Percentiles rank a stretch among this genome's conserved stretches.
Conservation (phyloP, 225 moss, liverwort and hornwort genomes). For the Straminergon stramineum region DNA sequence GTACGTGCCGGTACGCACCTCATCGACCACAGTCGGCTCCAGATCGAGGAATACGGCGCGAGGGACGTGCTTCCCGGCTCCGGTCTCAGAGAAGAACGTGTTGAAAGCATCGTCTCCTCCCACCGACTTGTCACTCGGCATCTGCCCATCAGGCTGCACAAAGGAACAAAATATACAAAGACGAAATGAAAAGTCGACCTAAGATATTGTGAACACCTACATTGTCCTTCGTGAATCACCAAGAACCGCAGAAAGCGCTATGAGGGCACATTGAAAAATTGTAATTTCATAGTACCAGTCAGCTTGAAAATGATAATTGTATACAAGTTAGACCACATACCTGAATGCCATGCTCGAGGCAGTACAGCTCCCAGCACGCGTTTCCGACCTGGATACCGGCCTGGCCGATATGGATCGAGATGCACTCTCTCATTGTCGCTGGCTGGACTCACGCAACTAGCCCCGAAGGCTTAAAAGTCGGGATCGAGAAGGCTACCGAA, state of each 20-base stretch:
- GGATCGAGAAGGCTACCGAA: not conserved
- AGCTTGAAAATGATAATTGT: not conserved
- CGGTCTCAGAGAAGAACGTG: constrained; percentile 41
- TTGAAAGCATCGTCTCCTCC: constrained; percentile 53
- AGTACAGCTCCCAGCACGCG: constrained; percentile 49
- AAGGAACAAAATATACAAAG: no score
- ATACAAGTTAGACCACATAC: not conserved
- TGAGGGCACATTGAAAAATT: no score
- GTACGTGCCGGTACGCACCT: constrained; percentile 44
- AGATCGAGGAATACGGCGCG: constrained; percentile 45
- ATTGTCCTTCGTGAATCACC: not conserved
- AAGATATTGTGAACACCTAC: not conserved
- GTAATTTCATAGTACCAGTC: accelerated
- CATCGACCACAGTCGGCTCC: constrained; percentile 49
- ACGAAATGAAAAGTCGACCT: not conserved
- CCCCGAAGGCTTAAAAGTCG: not conserved
- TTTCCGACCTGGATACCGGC: constrained; percentile 56
- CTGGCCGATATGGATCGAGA: constrained; percentile 50
- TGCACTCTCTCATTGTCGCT: constrained; percentile 55
- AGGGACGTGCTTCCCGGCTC: constrained; percentile 41
- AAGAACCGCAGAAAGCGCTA: no score
- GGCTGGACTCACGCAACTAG: not conserved
- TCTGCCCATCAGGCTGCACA: constrained; percentile 47
- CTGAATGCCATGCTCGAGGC: constrained; percentile 44
- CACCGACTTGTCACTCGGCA: constrained; percentile 32